These are phyloP conservation scores for Leccinum fallax DNA, from an alignment of 1,284 basidiomycete genomes.

Conservation along the genomic window DNA sequence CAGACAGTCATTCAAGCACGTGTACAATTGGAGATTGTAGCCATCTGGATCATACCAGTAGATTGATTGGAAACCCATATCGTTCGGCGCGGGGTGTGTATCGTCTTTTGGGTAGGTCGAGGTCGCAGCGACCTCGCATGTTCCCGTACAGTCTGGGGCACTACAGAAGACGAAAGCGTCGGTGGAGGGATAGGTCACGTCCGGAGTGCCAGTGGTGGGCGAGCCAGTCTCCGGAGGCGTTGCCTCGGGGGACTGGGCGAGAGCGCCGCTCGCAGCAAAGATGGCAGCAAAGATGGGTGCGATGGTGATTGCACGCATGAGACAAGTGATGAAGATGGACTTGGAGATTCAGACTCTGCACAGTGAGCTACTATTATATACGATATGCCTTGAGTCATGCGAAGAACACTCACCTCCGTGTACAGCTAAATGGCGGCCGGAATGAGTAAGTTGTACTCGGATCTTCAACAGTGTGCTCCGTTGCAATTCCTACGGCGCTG, in stretches of 20 bases:
- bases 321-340: neutral
- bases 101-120: neutral
- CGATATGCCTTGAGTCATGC: neutral
- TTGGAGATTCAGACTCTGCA: neutral
- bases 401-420: constrained; percentile 2
- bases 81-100: neutral
- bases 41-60: neutral
- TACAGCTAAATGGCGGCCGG: neutral
- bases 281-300: neutral
- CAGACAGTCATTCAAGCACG: neutral
- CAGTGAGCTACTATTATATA: neutral
- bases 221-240: neutral
- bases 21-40: neutral
- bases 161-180: neutral
- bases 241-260: neutral
- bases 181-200: neutral
- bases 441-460: neutral
- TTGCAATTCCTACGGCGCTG: neutral
- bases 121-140: neutral
- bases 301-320: neutral
- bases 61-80: neutral
- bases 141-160: constrained; percentile 1
- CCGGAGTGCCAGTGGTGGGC: neutral
- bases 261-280: neutral
- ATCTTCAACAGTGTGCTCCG: neutral